Evolutionary conservation across 2,329 filamentous ascomycete genomes (phyloP), one percentile per base, ranked within the genome.

Genomic region (Aspergillaceae sp.): DNA sequence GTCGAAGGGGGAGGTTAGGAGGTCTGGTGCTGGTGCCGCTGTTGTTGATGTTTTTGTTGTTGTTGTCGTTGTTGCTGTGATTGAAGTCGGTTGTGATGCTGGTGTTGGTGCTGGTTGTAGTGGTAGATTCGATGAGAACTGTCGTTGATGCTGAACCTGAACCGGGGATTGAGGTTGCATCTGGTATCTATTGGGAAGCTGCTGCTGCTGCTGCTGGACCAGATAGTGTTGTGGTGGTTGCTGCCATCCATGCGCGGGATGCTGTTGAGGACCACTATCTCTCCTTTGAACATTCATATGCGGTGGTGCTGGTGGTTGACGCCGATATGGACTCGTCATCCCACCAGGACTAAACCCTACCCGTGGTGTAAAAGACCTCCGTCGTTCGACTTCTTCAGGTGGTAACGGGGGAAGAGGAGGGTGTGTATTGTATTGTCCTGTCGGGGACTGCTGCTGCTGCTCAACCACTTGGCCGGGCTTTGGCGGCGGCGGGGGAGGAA

Each of bases 1-100:
- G 49, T 82, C 77, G 46, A 83, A 79, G 1, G 79, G 77, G 19
- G 80, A 80, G 32, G 79, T 78, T 44, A 86, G 73, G 41, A 85
- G 74, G 55, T 85, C 80, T 9, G 65, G 68, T 4, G 73, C 66
- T 45, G 66, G 59, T 7, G 53, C 59, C 37, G 53, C 47, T 27
- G 48, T 49, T 46, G 51, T 49, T 29, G 52, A 52, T 19, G 45
- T 46, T 4, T 41, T 46, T 35, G 58, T 43, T 40, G 53, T 37
- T 27, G 53, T 50, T 47, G 51, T 32, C 45, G 44, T 8, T 50
- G 50, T n/a, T 54, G 54, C n/a, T 47, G 43, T 43, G 46, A 47
- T 43, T 40, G 30, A 35, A 45, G 46, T 7, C 35, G 45, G 30
- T 9, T 29, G 33, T 1, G 30, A 32, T 32, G 8, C 19, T 19